Base-by-base conservation (phyloP, 495 filamentous ascomycete species). In the Diplogelasinospora grovesii region DNA sequence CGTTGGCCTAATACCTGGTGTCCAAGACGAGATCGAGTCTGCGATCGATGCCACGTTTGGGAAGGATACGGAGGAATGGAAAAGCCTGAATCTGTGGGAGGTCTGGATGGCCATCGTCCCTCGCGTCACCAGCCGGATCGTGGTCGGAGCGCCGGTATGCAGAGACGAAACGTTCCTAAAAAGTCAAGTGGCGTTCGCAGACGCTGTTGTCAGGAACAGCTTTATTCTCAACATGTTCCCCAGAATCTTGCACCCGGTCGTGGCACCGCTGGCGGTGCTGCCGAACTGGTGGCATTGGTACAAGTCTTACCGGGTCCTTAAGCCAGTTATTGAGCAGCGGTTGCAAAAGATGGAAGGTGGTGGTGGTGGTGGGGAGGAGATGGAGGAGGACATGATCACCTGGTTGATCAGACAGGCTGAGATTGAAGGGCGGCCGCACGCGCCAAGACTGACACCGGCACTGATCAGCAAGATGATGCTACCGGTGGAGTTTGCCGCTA, bases 401-500 rank as follows among this genome's bases (percentile, higher is more conserved):
- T 65, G 61, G 61, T 36, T 54, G 16, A 61, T 65, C 31, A 53
- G 56, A 18, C 53, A 57, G 36, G 61, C 61, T 16, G 24, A 48
- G n/a, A 29, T 31, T n/a, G 60, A 63, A 2, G 49, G 49, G 8
- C n/a, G n/a, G n/a, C n/a, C n/a, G n/a, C 44, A 45, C 11, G 20
- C 18, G 3, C 22, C 45, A 13, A 49, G 58, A 25, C 51, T 59
- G 11, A 39, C 39, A 11, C 24, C 53, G 0, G 30, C 37, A 16
- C 42, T 47, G 34, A 44, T 63, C 13, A 56, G 53, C 13, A 56
- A 60, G 43, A 57, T 65, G 10, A 45, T 73, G 2, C 50, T 65
- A 7, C 54, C 59, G 0, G 39, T 69, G 8, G 63, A 71, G 45
- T 70, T 73, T 32, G 69, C 61, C 3, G 57, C 64, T 2, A 68